Percentiles rank a stretch among this genome's conserved stretches.
These are phyloP conservation scores for Phytophthora citrophthora DNA, from an alignment of 352 stramenopile species.

Conservation along the genomic window DNA sequence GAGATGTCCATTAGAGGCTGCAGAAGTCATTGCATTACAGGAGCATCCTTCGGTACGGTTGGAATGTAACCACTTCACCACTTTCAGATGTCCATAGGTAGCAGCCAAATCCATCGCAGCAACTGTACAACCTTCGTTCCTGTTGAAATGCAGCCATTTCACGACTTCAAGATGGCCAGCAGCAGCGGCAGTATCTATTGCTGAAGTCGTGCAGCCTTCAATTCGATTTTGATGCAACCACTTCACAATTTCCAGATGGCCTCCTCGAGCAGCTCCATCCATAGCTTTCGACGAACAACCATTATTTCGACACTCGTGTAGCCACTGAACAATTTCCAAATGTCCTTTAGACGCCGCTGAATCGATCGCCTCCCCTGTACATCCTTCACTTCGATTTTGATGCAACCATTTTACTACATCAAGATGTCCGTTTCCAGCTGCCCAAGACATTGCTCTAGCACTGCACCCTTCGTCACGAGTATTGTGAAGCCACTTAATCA, in stretches of 20 bases:
- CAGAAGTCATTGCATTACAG: constrained; percentile 15
- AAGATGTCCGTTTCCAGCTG: constrained; percentile 27
- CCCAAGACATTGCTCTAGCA: constrained; percentile 25
- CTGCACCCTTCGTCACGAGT: constrained; percentile 30
- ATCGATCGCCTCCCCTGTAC: constrained; percentile 23
- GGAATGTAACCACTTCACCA: constrained; percentile 24
- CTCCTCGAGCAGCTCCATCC: constrained; percentile 19
- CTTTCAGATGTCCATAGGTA: constrained; percentile 17
- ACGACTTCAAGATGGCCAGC: constrained; percentile 27
- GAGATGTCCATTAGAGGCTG: constrained; percentile 19
- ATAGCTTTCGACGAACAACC: constrained; percentile 23
- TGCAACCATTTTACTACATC: constrained; percentile 33
- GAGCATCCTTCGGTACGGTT: constrained; percentile 27
- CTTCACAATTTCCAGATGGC: constrained; percentile 17
- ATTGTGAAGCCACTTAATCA: constrained; percentile 35
- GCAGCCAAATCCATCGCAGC: constrained; percentile 29
- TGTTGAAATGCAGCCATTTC: constrained; percentile 29
- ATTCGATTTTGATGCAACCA: constrained; percentile 21
- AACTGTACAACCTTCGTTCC: constrained; percentile 23
- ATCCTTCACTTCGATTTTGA: constrained; percentile 23
- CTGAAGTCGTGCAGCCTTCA: constrained; percentile 28
- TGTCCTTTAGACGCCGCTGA: constrained; percentile 12
- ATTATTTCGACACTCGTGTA: constrained; percentile 24
- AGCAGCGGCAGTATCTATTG: constrained; percentile 29
- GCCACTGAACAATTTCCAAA: constrained; percentile 25